Evolutionary conservation across 2,329 filamentous ascomycete species (phyloP).

Genomic region (Bretziella fagacearum): DNA sequence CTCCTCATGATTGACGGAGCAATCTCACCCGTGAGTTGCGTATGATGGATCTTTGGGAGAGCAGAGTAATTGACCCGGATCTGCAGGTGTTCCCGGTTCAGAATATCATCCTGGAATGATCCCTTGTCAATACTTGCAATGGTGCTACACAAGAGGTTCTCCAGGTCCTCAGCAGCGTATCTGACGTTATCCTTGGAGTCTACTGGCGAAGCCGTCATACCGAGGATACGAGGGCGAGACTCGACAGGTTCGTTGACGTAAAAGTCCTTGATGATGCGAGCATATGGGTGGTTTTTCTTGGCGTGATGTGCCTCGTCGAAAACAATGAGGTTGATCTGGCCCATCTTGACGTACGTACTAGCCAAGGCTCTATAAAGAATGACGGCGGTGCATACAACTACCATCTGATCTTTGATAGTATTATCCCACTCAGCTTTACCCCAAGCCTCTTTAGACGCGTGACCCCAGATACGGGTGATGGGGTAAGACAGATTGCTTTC

Average conservation of each 20-base stretch:
- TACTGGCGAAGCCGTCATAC: conserved; percentile 93
- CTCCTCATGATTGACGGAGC: conserved; percentile 27
- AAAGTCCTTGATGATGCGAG: conserved; percentile 74
- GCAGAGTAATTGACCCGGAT: conserved; percentile 28
- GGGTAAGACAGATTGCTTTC: conserved; percentile 63
- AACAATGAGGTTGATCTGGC: conserved; percentile 72
- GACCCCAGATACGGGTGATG: conserved; percentile 60
- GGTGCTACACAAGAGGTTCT: conserved; percentile 58
- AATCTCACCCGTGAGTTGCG: conserved; percentile 45
- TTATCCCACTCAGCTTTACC: conserved; percentile 33
- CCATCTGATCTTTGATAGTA: conserved; percentile 48
- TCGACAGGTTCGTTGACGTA: conserved; percentile 39
- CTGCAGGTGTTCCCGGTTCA: conserved; percentile 30
- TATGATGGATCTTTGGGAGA: conserved; percentile 38
- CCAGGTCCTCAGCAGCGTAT: conserved; percentile 54
- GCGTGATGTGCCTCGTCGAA: conserved; percentile 96
- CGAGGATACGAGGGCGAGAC: conserved; percentile 59
- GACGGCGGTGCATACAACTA: conserved; percentile 83
- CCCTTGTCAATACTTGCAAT: conserved; percentile 55
- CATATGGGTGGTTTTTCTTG: conserved; percentile 86
- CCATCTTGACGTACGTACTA: conserved; percentile 63
- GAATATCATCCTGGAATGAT: conserved; percentile 18
- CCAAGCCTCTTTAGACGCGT: conserved; percentile 31
- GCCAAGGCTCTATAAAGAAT: conserved; percentile 64
- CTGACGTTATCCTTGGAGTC: conserved; percentile 62